phyloP scores from a whole-genome alignment of 202 grass and related monocot species.

The Brachypodium distachyon region DNA sequence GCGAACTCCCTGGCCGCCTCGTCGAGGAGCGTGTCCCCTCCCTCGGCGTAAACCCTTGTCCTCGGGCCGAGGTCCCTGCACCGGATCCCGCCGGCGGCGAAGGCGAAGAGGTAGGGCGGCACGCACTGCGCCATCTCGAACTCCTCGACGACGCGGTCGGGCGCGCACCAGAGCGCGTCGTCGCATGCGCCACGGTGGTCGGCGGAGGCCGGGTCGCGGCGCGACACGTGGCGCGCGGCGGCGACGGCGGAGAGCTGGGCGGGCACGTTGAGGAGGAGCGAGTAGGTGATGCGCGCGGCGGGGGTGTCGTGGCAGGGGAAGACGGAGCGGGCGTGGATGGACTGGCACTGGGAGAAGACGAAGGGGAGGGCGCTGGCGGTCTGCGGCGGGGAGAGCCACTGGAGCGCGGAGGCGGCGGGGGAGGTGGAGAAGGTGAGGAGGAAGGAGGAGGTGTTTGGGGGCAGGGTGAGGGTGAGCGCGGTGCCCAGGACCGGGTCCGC shows the following conservation, averaged over 20 bases:
- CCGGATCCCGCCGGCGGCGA: slow-evolving; percentile 65
- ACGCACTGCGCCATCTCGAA: slow-evolving; percentile 89
- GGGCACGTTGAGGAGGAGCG: slow-evolving; percentile 70
- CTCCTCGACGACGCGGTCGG: slow-evolving; percentile 63
- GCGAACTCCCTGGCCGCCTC: slow-evolving; percentile 82
- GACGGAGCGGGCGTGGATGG: slow-evolving; percentile 87
- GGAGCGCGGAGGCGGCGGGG: slow-evolving; percentile 62
- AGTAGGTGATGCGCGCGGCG: slow-evolving; percentile 70
- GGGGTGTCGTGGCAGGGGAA: slow-evolving; percentile 99
- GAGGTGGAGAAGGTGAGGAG: slow-evolving; percentile 66
- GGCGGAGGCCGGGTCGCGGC: slow-evolving; percentile 39
- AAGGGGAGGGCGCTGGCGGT: slow-evolving; percentile 55
- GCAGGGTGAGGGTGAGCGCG: slow-evolving; percentile 44
- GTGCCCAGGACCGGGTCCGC: slow-evolving; percentile 56
- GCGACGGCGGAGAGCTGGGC: slow-evolving; percentile 71
- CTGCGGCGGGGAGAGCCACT: slow-evolving; percentile 73
- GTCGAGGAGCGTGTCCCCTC: slow-evolving; percentile 47
- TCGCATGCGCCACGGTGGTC: slow-evolving; percentile 48
- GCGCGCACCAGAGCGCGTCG: slow-evolving; percentile 59
- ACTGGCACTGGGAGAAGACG: slow-evolving; percentile 90
- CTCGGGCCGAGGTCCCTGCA: slow-evolving; percentile 72
- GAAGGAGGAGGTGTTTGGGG: slow-evolving; percentile 41
- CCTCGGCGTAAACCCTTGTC: slow-evolving; percentile 73
- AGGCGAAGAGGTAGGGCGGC: slow-evolving; percentile 95
- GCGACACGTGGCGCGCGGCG: slow-evolving; percentile 49